A percentile compares a stretch with the other conserved stretches of the same genome.
Evolutionary conservation across 2,329 filamentous ascomycete species (phyloP).

Genomic region (Trichophyton rubrum): DNA sequence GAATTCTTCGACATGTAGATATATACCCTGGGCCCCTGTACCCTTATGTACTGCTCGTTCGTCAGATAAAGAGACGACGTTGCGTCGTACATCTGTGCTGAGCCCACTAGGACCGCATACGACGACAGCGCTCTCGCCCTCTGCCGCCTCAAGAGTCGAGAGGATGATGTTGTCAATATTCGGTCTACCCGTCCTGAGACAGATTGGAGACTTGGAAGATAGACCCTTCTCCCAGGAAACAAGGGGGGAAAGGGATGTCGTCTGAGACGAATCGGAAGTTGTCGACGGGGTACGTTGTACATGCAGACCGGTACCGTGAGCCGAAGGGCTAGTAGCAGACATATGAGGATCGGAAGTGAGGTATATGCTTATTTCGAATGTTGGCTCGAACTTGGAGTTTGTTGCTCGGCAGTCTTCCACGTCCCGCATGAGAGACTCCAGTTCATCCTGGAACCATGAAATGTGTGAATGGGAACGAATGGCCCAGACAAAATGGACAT

Average conservation of each 20-base stretch:
- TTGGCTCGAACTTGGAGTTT: constrained; percentile 25
- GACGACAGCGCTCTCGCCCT: constrained; percentile 51
- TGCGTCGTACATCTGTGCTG: constrained; percentile 42
- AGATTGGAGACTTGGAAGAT: neutral
- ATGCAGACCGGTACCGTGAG: constrained; percentile 15
- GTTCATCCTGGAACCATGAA: constrained; percentile 41
- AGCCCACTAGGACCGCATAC: constrained; percentile 49
- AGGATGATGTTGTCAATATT: constrained; percentile 40
- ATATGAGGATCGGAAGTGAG: constrained; percentile 41
- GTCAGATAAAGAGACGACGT: constrained; percentile 46
- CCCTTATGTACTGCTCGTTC: constrained; percentile 56
- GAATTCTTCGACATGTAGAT: constrained; percentile 48
- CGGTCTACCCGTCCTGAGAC: constrained; percentile 36
- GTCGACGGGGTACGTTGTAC: constrained; percentile 6
- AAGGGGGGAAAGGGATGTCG: neutral
- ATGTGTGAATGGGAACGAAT: constrained; percentile 43
- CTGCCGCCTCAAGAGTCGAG: constrained; percentile 44
- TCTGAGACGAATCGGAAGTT: neutral
- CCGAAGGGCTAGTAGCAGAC: constrained; percentile 11
- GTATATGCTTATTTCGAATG: constrained; percentile 42
- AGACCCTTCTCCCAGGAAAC: neutral
- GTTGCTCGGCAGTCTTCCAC: constrained; percentile 26
- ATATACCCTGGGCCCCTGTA: constrained; percentile 53
- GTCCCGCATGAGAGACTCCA: constrained; percentile 35
- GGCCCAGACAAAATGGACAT: constrained; percentile 47